Percentiles rank a stretch among this genome's conserved stretches.
These are phyloP conservation scores for Pyrus hybrid DNA, from an alignment of 331 rosid genomes.

Conservation along the genomic window DNA sequence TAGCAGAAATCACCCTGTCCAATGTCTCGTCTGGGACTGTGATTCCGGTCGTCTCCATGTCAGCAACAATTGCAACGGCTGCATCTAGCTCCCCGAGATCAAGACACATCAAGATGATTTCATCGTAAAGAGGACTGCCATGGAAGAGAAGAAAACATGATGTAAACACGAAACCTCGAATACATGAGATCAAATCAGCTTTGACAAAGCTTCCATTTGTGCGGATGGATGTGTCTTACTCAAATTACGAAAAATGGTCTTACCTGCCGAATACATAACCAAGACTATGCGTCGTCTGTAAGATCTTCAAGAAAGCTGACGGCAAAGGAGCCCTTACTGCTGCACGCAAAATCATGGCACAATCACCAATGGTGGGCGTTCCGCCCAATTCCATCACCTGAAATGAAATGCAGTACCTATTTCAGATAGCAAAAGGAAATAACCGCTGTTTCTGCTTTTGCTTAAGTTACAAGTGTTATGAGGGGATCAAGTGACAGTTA, in stretches of 20 bases:
- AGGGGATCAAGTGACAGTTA: no score
- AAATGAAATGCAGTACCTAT: constrained; percentile 16
- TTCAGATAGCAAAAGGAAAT: constrained; percentile 1
- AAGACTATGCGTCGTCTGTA: constrained; percentile 78
- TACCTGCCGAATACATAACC: constrained; percentile 91
- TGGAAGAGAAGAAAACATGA: neutral
- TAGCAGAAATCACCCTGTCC: constrained; percentile 76
- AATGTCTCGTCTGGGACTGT: constrained; percentile 70
- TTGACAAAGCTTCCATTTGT: neutral
- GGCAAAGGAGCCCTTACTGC: constrained; percentile 84
- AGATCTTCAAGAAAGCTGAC: constrained; percentile 75
- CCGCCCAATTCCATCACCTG: constrained; percentile 93
- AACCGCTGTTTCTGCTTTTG: neutral
- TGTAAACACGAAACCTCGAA: neutral
- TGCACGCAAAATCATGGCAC: constrained; percentile 86
- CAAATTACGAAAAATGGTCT: constrained; percentile 16
- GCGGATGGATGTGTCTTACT: neutral
- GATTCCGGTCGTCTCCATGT: constrained; percentile 77
- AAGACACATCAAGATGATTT: constrained; percentile 67
- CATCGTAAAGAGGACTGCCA: constrained; percentile 79
- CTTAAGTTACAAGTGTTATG: neutral
- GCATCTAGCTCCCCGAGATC: constrained; percentile 92
- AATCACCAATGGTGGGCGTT: constrained; percentile 82
- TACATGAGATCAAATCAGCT: neutral
- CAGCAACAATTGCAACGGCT: constrained; percentile 91